Evolutionary conservation across 352 stramenopile species (phyloP), one percentile per base, ranked within the genome.

Genomic region (Globisporangium sylvaticum): DNA sequence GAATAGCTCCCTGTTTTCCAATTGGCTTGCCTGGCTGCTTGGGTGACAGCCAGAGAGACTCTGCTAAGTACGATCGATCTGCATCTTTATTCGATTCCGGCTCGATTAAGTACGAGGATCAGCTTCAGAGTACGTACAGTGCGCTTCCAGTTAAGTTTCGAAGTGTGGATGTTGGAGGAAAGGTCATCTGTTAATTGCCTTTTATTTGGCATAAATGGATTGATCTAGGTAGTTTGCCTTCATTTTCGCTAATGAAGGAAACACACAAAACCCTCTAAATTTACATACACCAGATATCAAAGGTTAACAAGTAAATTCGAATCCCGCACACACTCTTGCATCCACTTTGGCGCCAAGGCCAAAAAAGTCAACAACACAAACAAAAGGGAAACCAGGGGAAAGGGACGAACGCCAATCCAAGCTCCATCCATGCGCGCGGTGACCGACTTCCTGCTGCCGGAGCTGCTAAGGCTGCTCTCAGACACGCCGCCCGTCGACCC

Each of bases 381-480:
- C n/a, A n/a, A 29, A 31, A 31, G 22, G 48, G 22, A 55, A 55
- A 31, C 14, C 8, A 20, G 3, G 22, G 39, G 4, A 48, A 48
- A 48, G 39, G 34, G 39, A 22, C 37, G 12, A 44, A 46, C 6
- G 39, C 34, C 34, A 18, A 42, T 14, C 25, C 25, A 27, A 24
- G 7, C 5, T 39, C 53, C 7, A 37, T 37, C 31, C 20, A 78
- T 83, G 61, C 59, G 71, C 18, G 72, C 70, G 58, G 70, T 74
- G 46, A 81, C 68, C 52, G 77, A 80, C 14, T 92, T 89, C 68
- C 48, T 89, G 50, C 70, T 87, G 52, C 77, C 69, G 20, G 84
- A 90, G 72, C 57, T 88, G 66, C 79, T 86, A 58, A 64, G 70
- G 61, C 76, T 85, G 62, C 73, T 92, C 58, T n/a, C 22, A 5